phyloP scores from a whole-genome alignment of 192 early-diverging fungal genomes.

The Backusella mclennaniae region DNA sequence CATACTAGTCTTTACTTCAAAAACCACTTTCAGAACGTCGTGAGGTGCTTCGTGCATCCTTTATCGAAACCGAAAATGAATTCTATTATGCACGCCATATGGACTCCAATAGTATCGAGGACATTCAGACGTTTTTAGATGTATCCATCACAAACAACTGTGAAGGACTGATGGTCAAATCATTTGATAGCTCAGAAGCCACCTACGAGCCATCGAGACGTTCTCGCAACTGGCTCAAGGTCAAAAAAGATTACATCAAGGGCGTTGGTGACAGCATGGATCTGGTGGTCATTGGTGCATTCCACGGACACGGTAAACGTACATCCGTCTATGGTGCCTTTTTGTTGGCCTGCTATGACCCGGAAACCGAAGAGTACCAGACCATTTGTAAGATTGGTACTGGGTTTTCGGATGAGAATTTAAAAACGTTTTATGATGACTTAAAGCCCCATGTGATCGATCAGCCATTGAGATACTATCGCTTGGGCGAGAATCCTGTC shows the following conservation, averaged over 20 bases:
- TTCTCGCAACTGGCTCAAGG: conserved; percentile 97
- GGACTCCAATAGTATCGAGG: conserved; percentile 83
- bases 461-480: conserved; percentile 79
- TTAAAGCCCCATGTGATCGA: conserved; percentile 76
- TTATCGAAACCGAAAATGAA: conserved; percentile 79
- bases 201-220: conserved; percentile 96
- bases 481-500: conserved; percentile 67
- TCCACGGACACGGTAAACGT: conserved; percentile 91
- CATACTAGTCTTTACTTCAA: conserved; percentile 67
- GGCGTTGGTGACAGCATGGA: conserved; percentile 97
- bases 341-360: conserved; percentile 96
- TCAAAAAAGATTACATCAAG: conserved; percentile 96
- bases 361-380: conserved; percentile 93
- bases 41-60: conserved; percentile 64
- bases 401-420: conserved; percentile 89
- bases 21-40: conserved; percentile 76
- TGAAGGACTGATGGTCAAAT: conserved; percentile 98
- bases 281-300: conserved; percentile 95
- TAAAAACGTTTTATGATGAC: conserved; percentile 68
- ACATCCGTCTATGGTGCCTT: conserved; percentile 95
- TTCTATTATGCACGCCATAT: conserved; percentile 87
- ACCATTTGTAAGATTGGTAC: conserved; percentile 99
- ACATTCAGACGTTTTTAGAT: conserved; percentile 93
- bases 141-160: conserved; percentile 81
- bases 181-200: conserved; percentile 78